Conservation (phyloP, 1,284 basidiomycete species). For the Fomitopsis pinicola region DNA sequence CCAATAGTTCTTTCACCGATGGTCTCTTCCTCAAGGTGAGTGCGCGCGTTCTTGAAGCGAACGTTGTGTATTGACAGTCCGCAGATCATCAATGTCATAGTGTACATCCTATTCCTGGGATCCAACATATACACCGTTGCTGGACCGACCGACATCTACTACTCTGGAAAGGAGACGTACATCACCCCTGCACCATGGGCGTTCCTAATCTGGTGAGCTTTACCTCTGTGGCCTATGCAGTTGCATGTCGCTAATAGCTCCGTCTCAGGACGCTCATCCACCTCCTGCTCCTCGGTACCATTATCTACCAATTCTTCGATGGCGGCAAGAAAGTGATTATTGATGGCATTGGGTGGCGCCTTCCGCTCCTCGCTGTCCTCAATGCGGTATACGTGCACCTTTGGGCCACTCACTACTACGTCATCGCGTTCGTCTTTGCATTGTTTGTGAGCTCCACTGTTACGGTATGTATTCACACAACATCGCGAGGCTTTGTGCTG, state of each 20-base stretch:
- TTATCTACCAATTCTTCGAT: slow-evolving; percentile 88
- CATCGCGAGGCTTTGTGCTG: slow-evolving; percentile 10
- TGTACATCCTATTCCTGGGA: slow-evolving; percentile 81
- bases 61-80: background rate
- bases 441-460: slow-evolving; percentile 82
- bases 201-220: slow-evolving; percentile 71
- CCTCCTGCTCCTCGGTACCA: slow-evolving; percentile 79
- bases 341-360: slow-evolving; percentile 85
- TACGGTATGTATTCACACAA: slow-evolving; percentile 42
- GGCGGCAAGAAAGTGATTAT: slow-evolving; percentile 78
- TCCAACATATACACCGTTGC: slow-evolving; percentile 86
- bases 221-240: background rate
- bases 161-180: slow-evolving; percentile 76
- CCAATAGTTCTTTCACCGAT: slow-evolving; percentile 57
- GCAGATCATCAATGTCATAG: slow-evolving; percentile 74
- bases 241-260: background rate
- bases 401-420: slow-evolving; percentile 70
- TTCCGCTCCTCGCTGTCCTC: slow-evolving; percentile 80
- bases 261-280: slow-evolving; percentile 75
- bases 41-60: background rate
- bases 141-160: slow-evolving; percentile 65
- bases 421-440: slow-evolving; percentile 80
- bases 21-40: slow-evolving; percentile 74
- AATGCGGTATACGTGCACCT: slow-evolving; percentile 85
- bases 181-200: slow-evolving; percentile 88